These are phyloP conservation scores for Neodidymelliopsis sp. DNA, from an alignment of 2,329 filamentous ascomycete genomes.

Conservation along the genomic window DNA sequence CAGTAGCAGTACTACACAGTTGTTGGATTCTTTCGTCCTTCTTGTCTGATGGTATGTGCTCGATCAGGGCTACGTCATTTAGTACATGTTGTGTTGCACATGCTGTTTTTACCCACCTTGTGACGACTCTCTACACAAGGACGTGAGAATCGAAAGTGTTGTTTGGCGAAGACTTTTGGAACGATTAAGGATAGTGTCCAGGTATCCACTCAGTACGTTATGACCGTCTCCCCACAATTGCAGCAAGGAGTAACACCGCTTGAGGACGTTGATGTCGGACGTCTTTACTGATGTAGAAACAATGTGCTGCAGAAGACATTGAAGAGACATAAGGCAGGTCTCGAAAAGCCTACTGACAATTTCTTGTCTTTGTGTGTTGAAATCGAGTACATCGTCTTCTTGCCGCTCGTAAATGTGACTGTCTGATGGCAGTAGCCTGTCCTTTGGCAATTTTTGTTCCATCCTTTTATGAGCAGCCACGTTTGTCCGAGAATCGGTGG, in stretches of 20 bases:
- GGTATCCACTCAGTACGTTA: constrained; percentile 12
- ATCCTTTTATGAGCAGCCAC: no score
- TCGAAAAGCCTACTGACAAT: constrained; percentile 13
- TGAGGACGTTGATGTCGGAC: constrained; percentile 12
- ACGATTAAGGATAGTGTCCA: constrained; percentile 25
- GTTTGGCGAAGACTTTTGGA: constrained; percentile 23
- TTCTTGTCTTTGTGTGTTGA: constrained; percentile 11
- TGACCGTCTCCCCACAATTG: constrained; percentile 30
- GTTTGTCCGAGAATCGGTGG: no score
- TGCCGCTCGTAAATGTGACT: no score
- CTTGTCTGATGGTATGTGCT: no score
- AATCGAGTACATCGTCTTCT: no score
- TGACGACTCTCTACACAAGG: constrained; percentile 17
- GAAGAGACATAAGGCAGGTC: constrained; percentile 12
- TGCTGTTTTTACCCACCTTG: constrained; percentile 8
- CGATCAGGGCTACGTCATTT: no score
- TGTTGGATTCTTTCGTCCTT: neutral
- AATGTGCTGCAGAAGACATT: neutral
- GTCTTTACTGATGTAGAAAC: neutral
- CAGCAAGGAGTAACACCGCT: constrained; percentile 19
- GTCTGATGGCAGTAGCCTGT: no score
- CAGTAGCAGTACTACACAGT: constrained; percentile 6
- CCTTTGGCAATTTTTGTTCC: no score
- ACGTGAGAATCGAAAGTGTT: constrained; percentile 20
- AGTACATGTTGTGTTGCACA: no score